Evolutionary conservation across 1,284 basidiomycete genomes (phyloP), one percentile per base, ranked within the genome.

Genomic region (Melampsora americana): DNA sequence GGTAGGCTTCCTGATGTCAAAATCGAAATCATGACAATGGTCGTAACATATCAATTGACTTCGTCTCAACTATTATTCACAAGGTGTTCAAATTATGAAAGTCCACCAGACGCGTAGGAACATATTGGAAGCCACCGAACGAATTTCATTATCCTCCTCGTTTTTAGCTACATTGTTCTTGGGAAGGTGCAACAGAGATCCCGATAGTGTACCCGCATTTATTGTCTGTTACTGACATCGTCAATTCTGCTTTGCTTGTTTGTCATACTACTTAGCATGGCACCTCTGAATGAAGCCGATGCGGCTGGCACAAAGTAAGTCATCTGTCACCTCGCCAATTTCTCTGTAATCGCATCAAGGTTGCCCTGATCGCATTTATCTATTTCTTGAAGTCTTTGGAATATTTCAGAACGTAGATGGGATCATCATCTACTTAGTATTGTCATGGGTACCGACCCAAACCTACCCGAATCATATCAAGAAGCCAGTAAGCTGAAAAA

Each of bases 351-450:
- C 23, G 9, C 44, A 7, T 70, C 28, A 23, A 39, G 28, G 26
- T 71, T 18, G 44, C 2, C n/a, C 60, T 61, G 30, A 26, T 23
- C 26, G 50, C 50, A 48, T 18, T 23, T 20, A 14, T 46, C 1
- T 62, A n/a, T 48, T 11, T 23, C 23, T 62, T 20, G 35, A 59
- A 73, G 89, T 1, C 85, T 92, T 82, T 92, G 90, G 89, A 85
- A 87, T 5, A 88, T 90, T 60, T 79, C 78, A 12, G 77, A 79
- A 7, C 70, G 80, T 18, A 80, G 80, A 42, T 92, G 91, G 91
- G 90, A 92, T 78, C 89, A 91, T 62, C 86, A 85, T 12, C 86
- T 90, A 1, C 84, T 92, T 69, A 90, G 91, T 79, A 88, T 90
- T 69, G 86, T 92, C 18, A 90, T 89, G 59, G 90, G 90, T 0